phyloP scores from a whole-genome alignment of 805 yeast genomes.

The Schwanniomyces yamadae region DNA sequence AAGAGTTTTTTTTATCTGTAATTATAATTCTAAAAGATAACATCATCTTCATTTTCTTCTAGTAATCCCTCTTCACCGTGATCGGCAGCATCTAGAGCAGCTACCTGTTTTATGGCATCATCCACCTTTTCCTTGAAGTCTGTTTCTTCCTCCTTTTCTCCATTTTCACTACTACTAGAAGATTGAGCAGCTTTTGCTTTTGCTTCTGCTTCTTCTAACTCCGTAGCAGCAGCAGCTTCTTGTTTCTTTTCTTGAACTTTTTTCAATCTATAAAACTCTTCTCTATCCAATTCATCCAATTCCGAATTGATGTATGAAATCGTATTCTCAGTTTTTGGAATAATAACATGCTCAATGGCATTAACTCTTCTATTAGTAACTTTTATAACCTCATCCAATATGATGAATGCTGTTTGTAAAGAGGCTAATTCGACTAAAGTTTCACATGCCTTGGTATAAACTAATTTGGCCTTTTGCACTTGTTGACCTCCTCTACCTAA shows the following conservation, averaged over 20 bases:
- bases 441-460: constrained; percentile 95
- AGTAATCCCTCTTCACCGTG: constrained; percentile 26
- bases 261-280: constrained; percentile 94
- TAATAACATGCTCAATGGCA: constrained; percentile 97
- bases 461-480: constrained; percentile 89
- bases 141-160: constrained; percentile 9
- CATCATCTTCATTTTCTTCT: constrained; percentile 46
- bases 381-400: constrained; percentile 94
- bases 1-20: neutral
- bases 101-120: constrained; percentile 28
- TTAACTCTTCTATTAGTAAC: constrained; percentile 98
- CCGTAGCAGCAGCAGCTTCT: constrained; percentile 66
- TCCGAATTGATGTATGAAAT: constrained; percentile 89
- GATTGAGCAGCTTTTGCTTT: constrained; percentile 7
- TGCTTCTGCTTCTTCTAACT: constrained; percentile 43
- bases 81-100: constrained; percentile 21
- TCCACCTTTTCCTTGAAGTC: constrained; percentile 19
- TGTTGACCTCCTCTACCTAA: constrained; percentile 98
- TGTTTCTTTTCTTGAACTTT: constrained; percentile 95
- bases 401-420: constrained; percentile 93
- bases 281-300: constrained; percentile 96
- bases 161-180: neutral
- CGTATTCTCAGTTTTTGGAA: constrained; percentile 96
- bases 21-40: constrained; percentile 35
- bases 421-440: constrained; percentile 94